Evolutionary conservation across 2,329 filamentous ascomycete species (phyloP).

Genomic region (Alternaria arborescens): DNA sequence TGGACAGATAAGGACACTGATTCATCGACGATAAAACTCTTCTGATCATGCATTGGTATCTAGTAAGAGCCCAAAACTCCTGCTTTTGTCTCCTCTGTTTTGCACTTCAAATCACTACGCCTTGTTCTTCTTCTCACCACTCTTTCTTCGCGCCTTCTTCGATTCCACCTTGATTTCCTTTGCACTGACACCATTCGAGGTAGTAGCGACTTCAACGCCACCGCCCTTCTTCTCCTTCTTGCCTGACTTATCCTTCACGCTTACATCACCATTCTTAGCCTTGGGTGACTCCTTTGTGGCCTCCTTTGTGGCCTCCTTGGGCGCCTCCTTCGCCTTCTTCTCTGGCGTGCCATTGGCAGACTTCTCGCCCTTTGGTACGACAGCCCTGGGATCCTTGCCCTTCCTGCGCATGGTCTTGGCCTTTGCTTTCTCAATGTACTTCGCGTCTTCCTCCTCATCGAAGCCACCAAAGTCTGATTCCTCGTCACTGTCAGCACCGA

Average conservation of each 20-base stretch:
- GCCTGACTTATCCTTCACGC: conserved; percentile 13
- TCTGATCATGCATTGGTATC: conserved; percentile 6
- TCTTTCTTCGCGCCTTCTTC: conserved; percentile 32
- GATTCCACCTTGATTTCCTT: conserved; percentile 26
- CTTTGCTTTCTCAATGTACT: conserved; percentile 57
- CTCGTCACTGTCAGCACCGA: conserved; percentile 57
- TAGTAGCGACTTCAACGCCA: conserved; percentile 16
- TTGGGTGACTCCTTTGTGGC: conserved; percentile 26
- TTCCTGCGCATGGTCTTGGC: conserved; percentile 56
- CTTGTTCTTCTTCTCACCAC: conserved; percentile 31
- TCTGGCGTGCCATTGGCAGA: conserved; percentile 23
- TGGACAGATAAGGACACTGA: neutral
- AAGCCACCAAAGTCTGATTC: conserved; percentile 59
- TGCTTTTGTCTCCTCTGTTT: neutral
- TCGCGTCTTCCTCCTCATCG: conserved; percentile 60
- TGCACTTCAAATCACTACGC: conserved; percentile 14
- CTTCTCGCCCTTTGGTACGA: conserved; percentile 33
- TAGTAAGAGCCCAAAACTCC: neutral
- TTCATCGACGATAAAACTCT: neutral
- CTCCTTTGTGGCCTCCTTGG: conserved; percentile 16
- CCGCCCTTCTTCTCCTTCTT: conserved; percentile 25
- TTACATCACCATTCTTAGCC: conserved; percentile 30
- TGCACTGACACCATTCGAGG: conserved; percentile 12
- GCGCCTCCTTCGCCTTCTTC: conserved; percentile 10
- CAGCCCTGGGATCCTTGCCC: conserved; percentile 57